Evolutionary conservation across 768 basidiomycete genomes (phyloP), one percentile per base, ranked within the genome.

Genomic region (Xerocomellus amylosporus): DNA sequence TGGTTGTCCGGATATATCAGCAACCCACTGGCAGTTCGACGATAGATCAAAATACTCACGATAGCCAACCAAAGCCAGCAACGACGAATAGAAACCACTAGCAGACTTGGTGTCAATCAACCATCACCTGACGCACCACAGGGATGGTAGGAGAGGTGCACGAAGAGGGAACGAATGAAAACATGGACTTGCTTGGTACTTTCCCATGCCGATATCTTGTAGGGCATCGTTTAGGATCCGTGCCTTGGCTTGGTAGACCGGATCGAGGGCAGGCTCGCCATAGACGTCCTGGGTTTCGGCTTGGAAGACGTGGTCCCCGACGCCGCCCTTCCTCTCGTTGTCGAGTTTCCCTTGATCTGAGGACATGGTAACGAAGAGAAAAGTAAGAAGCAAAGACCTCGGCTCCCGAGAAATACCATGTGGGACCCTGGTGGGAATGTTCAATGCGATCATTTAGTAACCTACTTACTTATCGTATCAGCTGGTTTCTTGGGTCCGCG

Each of bases 41-140:
- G 46, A 47, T 9, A 43, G 12, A 19, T 17, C 8, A 41, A 33
- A 12, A 49, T 37, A 75, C 85, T 68, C 66, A 87, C 86, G 85
- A 81, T 54, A 88, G 78, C 86, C 86, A 88, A 48, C 87, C 87
- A 69, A 89, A 87, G 2, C 86, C 87, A 17, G 85, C 78, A 28
- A 87, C 84, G 48, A 81, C 51, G 65, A 89, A 88, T 34, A 89
- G 65, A 53, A 73, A 71, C 74, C 82, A 86, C 85, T 87, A 54
- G 28, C 15, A 46, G 17, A 24, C 2, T 39, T 2, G 7, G 33
- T n/a, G 46, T 57, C 19, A 52, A 49, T 49, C 22, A 44, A 19
- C 20, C 28, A 31, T 57, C 13, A 47, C 24, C 20, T 5, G 31
- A 8, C 22, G 9, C 37, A 45, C 13, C n/a, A 46, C n/a, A 10